Evolutionary conservation across 192 early-diverging fungal species (phyloP), one percentile per base, ranked within the genome.

Genomic region (Funneliformis mosseae): DNA sequence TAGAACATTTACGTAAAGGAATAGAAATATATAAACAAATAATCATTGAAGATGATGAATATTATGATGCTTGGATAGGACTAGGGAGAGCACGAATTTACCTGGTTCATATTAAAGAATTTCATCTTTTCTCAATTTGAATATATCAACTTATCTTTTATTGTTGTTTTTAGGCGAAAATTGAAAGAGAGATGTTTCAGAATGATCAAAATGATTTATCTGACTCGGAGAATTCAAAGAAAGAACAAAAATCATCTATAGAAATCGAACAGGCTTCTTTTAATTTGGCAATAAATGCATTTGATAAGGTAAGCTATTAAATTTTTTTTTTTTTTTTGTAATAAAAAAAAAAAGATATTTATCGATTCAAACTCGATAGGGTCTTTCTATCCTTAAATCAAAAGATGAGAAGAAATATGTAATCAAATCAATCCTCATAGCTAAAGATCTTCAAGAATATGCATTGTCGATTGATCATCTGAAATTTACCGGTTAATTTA

Each of bases 401-500:
- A 73, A 21, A 39, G 71, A 73, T 5, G 21, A 45, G 41, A 12
- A 27, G 8, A 42, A 46, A 42, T 73, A 73, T 33, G 25, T 73
- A 33, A 23, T 6, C 14, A 42, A 73, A 46, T 42, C 71, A 12
- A 73, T 73, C 7, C 45, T 38, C 16, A 42, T 39, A 39, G 71
- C 41, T 27, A 73, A 73, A 48, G 71, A 73, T 73, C 39, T 43
- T 38, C 18, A 73, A 45, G 71, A 73, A 42, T 73, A 73, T 73
- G 71, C 10, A 48, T n/a, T 73, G 8, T 73, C 41, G 28, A 45
- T 73, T 42, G 25, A 48, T 25, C 23, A 73, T 46, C 21, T 45
- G 25, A 46, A 73, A 33, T 69, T 41, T 69, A 21, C 27, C 16
- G 21, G 28, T 39, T 8, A 41, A 69, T 16, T 33, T 38, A 16